Evolutionary conservation across 495 filamentous ascomycete species (phyloP).

Genomic region (Saxispiralis lemnorum): DNA sequence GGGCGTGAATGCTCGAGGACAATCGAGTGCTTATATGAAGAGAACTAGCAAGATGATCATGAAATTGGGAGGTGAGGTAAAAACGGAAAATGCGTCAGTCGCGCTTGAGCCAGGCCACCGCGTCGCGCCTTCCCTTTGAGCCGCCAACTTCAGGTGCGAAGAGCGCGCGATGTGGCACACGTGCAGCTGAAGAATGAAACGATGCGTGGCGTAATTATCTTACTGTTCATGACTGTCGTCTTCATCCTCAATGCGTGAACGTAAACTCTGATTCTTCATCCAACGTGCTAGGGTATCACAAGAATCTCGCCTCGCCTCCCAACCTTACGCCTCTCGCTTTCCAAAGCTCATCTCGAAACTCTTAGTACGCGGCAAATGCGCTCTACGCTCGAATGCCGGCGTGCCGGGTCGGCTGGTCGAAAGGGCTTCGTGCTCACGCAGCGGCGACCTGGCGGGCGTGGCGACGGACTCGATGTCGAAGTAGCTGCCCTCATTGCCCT

Average conservation of each 20-base stretch:
- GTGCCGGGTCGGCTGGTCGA: slow-evolving; percentile 52
- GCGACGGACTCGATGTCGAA: slow-evolving; percentile 35
- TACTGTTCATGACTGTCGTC: no score
- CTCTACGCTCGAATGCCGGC: slow-evolving; percentile 30
- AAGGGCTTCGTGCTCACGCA: slow-evolving; percentile 32
- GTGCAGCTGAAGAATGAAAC: not conserved
- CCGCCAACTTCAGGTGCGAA: not conserved
- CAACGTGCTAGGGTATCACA: not conserved
- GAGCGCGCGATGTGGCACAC: not conserved
- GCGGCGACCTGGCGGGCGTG: slow-evolving; percentile 22
- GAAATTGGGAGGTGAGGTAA: no score
- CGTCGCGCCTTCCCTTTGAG: not conserved
- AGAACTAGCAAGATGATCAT: no score
- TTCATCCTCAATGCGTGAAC: no score
- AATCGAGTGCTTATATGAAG: no score
- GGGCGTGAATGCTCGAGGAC: no score
- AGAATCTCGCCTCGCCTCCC: not conserved
- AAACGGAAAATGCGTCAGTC: no score
- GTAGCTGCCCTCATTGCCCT: slow-evolving; percentile 32
- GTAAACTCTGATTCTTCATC: no score
- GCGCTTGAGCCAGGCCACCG: not conserved
- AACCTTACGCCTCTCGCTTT: not conserved
- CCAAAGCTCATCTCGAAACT: not conserved
- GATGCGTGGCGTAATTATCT: not conserved
- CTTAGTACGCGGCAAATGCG: not conserved